These are phyloP conservation scores for Cudoniella acicularis DNA, from an alignment of 495 filamentous ascomycete species.

Conservation along the genomic window DNA sequence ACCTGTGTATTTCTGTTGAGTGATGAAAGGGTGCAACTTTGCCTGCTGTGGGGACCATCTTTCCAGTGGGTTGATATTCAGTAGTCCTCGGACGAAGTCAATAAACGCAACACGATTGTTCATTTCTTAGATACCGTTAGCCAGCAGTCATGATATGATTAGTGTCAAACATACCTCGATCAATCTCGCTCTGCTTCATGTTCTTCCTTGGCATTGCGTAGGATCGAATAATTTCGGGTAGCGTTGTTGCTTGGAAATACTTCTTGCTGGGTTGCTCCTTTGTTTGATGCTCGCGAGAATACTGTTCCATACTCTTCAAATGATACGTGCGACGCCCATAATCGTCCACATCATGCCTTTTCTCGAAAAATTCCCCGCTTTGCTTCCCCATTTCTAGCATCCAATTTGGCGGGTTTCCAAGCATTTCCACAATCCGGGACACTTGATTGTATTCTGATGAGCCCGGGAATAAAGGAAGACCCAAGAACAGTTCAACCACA, in stretches of 20 bases:
- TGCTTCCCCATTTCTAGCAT: slow-evolving; percentile 99
- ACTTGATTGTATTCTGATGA: slow-evolving; percentile 99
- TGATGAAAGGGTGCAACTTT: slow-evolving; percentile 97
- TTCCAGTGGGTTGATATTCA: slow-evolving; percentile 95
- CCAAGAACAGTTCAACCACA: slow-evolving; percentile 96
- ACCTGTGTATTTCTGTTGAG: slow-evolving; percentile 93
- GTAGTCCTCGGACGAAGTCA: slow-evolving; percentile 93
- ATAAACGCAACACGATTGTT: slow-evolving; percentile 98
- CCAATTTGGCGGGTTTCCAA: slow-evolving; percentile 94
- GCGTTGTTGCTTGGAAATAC: slow-evolving; percentile 89
- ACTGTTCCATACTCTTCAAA: slow-evolving; percentile 95
- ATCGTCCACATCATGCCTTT: slow-evolving; percentile 68
- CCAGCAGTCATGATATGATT: background rate
- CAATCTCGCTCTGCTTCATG: slow-evolving; percentile 96
- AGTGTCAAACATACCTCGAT: slow-evolving; percentile 67
- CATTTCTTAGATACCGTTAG: slow-evolving; percentile 66
- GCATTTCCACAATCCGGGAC: slow-evolving; percentile 95
- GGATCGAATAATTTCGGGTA: slow-evolving; percentile 94
- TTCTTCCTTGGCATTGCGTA: slow-evolving; percentile 99
- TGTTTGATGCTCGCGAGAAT: slow-evolving; percentile 87
- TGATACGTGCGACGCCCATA: slow-evolving; percentile 87
- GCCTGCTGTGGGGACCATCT: slow-evolving; percentile 98
- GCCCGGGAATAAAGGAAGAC: slow-evolving; percentile 91
- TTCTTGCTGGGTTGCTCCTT: slow-evolving; percentile 99
- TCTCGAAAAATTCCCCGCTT: slow-evolving; percentile 96